These are phyloP conservation scores for Fusarium bulbicola DNA, from an alignment of 2,329 filamentous ascomycete genomes.

Conservation along the genomic window DNA sequence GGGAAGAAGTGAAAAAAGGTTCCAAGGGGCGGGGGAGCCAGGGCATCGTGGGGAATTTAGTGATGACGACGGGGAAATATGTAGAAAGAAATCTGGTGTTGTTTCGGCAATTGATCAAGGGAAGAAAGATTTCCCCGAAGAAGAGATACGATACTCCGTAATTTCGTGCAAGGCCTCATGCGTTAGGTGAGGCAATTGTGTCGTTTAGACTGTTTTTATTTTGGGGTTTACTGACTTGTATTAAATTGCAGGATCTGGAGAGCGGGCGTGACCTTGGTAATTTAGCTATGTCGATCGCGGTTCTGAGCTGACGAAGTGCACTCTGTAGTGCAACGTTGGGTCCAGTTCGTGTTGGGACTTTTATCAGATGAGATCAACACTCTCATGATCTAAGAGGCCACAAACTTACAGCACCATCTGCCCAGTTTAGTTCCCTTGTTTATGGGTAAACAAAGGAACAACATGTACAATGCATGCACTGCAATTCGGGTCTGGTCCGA, in stretches of 20 bases:
- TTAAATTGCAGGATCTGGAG: background rate
- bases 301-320: slow-evolving; percentile 4
- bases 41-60: slow-evolving; percentile 24
- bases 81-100: background rate
- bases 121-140: background rate
- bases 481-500: background rate
- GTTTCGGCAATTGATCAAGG: slow-evolving; percentile 8
- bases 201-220: background rate
- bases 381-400: background rate
- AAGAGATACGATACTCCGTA: background rate
- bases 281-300: slow-evolving; percentile 27
- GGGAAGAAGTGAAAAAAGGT: slow-evolving; percentile 16
- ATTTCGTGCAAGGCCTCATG: background rate
- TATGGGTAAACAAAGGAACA: background rate
- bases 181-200: background rate
- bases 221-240: background rate
- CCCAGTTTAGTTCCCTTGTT: background rate
- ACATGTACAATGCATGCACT: background rate
- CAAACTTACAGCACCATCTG: background rate
- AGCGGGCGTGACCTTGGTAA: background rate
- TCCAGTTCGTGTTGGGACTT: background rate
- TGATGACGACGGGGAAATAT: slow-evolving; percentile 1
- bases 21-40: background rate
- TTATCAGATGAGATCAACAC: background rate
- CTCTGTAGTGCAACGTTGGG: slow-evolving; percentile 17